phyloP scores from a whole-genome alignment of 2,329 filamentous ascomycete species.

The Knufia fluminis region DNA sequence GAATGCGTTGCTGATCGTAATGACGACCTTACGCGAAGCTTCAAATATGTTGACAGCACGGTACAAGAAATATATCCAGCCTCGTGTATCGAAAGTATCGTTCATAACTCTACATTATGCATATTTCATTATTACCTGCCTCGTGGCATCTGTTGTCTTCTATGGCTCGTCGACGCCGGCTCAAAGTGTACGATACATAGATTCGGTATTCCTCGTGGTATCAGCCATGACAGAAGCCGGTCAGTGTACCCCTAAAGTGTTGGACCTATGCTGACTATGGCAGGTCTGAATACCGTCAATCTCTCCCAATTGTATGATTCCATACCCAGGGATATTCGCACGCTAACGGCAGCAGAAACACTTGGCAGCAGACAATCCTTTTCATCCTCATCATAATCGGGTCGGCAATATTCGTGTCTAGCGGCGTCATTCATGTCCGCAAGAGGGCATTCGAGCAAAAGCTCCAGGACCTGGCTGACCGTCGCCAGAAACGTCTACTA shows the following conservation, averaged over 20 bases:
- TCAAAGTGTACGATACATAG: constrained; percentile 36
- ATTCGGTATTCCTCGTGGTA: constrained; percentile 38
- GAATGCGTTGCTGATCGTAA: no score
- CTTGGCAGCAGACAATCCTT: constrained; percentile 39
- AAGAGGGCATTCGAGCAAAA: constrained; percentile 27
- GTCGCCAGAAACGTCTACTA: constrained; percentile 4
- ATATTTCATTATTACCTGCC: constrained; percentile 34
- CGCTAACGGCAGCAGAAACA: constrained; percentile 25
- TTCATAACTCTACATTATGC: constrained; percentile 40
- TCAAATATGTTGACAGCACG: no score
- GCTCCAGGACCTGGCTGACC: constrained; percentile 17
- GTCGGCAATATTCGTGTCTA: constrained; percentile 38
- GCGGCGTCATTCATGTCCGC: constrained; percentile 35
- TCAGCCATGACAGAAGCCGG: constrained; percentile 43
- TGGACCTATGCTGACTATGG: background rate
- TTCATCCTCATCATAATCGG: constrained; percentile 41
- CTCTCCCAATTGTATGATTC: constrained; percentile 29
- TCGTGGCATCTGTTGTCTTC: constrained; percentile 39
- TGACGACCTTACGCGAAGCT: no score
- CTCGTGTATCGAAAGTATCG: constrained; percentile 10
- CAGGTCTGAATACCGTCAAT: constrained; percentile 38
- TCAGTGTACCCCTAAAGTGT: no score
- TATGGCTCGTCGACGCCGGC: constrained; percentile 38
- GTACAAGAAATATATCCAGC: background rate
- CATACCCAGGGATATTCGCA: background rate